Evolutionary conservation across 31 red algal genomes (phyloP).

Genomic region (Odonthalia washingtoniensis): DNA sequence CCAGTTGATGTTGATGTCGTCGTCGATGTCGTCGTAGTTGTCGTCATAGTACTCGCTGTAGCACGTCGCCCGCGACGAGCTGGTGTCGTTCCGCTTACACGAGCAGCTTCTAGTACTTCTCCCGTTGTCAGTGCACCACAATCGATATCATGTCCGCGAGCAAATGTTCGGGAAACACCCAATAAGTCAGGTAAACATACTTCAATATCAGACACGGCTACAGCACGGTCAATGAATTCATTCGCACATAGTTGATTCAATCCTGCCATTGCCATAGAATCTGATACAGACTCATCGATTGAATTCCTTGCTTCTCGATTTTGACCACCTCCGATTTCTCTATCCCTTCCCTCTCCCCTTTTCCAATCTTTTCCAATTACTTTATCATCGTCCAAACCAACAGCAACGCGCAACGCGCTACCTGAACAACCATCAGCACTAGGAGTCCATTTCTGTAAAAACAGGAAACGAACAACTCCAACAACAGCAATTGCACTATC

Average conservation of each 20-base stretch:
- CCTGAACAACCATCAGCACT: neutral
- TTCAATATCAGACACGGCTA: conserved; percentile 7
- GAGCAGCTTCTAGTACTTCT: neutral
- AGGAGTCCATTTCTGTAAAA: neutral
- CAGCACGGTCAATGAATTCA: conserved; percentile 17
- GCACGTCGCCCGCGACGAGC: neutral
- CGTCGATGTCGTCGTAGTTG: no score
- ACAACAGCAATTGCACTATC: conserved; percentile 9
- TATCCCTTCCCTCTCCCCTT: neutral
- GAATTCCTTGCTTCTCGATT: neutral
- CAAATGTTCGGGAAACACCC: neutral
- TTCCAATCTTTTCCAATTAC: neutral
- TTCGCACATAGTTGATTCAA: conserved; percentile 10
- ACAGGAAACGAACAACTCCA: conserved; percentile 4
- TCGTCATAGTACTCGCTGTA: neutral
- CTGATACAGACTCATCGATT: neutral
- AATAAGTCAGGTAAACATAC: neutral
- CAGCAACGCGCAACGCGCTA: neutral
- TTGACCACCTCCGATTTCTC: neutral
- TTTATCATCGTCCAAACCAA: neutral
- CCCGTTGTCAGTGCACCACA: neutral
- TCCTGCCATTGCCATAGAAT: neutral
- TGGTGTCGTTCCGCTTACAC: neutral
- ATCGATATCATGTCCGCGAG: conserved; percentile 9
- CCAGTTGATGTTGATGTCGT: neutral